Conservation (phyloP, 2,329 filamentous ascomycete species). For the Onygenales sp. region DNA sequence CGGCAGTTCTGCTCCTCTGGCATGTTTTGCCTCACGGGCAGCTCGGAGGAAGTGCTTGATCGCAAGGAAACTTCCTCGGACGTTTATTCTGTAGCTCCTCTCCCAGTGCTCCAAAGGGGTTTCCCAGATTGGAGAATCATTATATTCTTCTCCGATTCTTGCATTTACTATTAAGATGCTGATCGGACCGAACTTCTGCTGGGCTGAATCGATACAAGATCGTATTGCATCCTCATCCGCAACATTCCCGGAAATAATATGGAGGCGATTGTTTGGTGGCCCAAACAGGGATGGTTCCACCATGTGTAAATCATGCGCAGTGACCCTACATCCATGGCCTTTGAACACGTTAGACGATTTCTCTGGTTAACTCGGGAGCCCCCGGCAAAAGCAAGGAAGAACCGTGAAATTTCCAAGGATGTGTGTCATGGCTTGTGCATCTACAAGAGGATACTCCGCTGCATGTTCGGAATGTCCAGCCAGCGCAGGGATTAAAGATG, state of each 20-base stretch:
- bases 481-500: background rate
- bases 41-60: conserved; percentile 46
- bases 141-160: conserved; percentile 42
- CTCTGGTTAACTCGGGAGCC: too few relatives aligned
- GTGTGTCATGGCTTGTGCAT: background rate
- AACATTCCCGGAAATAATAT: conserved; percentile 39
- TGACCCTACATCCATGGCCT: conserved; percentile 47
- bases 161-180: conserved; percentile 47
- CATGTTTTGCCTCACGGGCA: conserved; percentile 32
- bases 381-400: too few relatives aligned
- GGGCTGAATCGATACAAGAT: conserved; percentile 32
- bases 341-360: conserved; percentile 3
- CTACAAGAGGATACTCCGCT: background rate
- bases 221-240: conserved; percentile 38
- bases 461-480: background rate
- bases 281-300: conserved; percentile 21
- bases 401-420: too few relatives aligned
- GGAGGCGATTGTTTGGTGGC: conserved; percentile 26
- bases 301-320: conserved; percentile 40
- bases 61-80: conserved; percentile 45
- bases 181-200: conserved; percentile 39
- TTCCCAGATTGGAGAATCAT: conserved; percentile 44
- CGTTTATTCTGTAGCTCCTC: conserved; percentile 41
- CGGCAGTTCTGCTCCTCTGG: conserved; percentile 29
- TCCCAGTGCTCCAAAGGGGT: conserved; percentile 44